These are phyloP conservation scores for Claviceps paspali DNA, from an alignment of 2,329 filamentous ascomycete genomes.

Conservation along the genomic window DNA sequence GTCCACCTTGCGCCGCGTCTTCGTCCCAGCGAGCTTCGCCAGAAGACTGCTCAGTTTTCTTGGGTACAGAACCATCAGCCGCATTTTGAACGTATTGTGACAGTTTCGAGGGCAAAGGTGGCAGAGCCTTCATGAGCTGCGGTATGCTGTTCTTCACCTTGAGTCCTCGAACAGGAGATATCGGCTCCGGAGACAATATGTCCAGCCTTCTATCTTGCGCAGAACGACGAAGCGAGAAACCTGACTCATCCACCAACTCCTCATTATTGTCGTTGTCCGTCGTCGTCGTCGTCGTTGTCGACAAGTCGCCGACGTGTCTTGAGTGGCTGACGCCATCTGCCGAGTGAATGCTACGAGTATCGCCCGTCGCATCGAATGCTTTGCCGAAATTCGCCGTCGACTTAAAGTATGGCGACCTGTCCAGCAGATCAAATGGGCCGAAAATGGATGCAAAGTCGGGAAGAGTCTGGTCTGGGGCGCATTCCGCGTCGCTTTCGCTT, in stretches of 20 bases:
- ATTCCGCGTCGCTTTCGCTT: background rate
- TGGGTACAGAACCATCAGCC: background rate
- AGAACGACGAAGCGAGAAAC: conserved; percentile 1
- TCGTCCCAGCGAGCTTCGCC: background rate
- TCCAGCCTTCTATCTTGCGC: conserved; percentile 10
- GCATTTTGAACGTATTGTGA: conserved; percentile 1
- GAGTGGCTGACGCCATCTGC: background rate
- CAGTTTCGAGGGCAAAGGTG: conserved; percentile 24
- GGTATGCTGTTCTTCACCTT: conserved; percentile 34
- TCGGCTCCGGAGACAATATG: conserved; percentile 31
- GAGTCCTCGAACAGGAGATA: conserved; percentile 29
- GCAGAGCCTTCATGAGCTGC: conserved; percentile 36
- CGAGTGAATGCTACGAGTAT: conserved; percentile 2
- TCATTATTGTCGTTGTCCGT: conserved; percentile 8
- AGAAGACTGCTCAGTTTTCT: background rate
- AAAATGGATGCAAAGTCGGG: conserved; percentile 15
- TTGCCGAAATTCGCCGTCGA: conserved; percentile 4
- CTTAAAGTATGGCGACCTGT: conserved; percentile 11
- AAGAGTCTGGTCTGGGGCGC: conserved; percentile 11
- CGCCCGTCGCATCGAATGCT: background rate
- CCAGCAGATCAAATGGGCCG: conserved; percentile 14
- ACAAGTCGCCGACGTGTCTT: conserved; percentile 14
- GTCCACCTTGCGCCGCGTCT: background rate
- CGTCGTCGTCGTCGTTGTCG: conserved; percentile 11
- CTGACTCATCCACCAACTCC: conserved; percentile 4